phyloP scores from a whole-genome alignment of 139 green algal genomes.

The Yamagishiella unicocca region DNA sequence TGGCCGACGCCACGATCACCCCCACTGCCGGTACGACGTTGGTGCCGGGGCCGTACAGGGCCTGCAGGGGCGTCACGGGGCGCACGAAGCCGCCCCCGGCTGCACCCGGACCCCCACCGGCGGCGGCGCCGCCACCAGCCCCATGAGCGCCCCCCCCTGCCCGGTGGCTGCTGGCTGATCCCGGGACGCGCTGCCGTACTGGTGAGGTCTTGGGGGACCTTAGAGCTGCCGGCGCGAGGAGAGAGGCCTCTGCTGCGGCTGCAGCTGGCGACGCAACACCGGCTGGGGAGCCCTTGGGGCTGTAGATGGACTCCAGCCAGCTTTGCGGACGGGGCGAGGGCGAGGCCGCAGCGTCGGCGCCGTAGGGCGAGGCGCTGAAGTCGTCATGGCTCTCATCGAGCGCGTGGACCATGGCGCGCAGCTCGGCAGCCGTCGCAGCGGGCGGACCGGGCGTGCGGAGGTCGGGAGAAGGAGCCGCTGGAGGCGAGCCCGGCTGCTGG shows the following conservation, averaged over 20 bases:
- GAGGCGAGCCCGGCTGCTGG: neutral
- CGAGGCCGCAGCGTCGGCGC: neutral
- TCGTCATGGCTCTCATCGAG: conserved; percentile 18
- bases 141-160: no score
- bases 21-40: neutral
- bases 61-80: neutral
- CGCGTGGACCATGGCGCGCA: conserved; percentile 5
- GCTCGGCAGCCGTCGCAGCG: neutral
- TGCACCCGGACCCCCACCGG: neutral
- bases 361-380: neutral
- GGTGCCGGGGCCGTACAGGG: neutral
- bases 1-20: neutral
- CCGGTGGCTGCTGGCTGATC: neutral
- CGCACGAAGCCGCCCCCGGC: neutral
- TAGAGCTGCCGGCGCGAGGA: no score
- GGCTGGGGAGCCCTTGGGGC: neutral
- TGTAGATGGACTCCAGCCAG: conserved; percentile 15
- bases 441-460: neutral
- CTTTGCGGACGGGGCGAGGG: neutral
- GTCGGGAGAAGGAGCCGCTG: neutral
- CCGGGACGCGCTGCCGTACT: neutral
- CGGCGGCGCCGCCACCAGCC: neutral
- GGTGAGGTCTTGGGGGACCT: neutral
- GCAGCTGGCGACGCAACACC: no score
- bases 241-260: no score